Evolutionary conservation across 1,284 basidiomycete genomes (phyloP).

Genomic region (Neotropicomus parvogracilis): DNA sequence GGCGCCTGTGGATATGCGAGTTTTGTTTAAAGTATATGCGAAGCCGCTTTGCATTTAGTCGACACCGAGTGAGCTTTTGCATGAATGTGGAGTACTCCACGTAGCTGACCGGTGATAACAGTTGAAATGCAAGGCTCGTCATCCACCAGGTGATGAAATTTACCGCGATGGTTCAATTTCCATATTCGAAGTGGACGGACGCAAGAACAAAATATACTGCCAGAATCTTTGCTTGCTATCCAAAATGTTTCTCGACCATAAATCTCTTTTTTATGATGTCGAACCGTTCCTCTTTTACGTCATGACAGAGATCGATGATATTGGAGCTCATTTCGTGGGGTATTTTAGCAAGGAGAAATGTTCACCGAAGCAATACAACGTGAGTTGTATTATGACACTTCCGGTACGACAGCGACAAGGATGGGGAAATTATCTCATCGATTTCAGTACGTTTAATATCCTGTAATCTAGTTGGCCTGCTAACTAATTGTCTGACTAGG

Average conservation of each 20-base stretch:
- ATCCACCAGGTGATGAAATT: slow-evolving; percentile 98
- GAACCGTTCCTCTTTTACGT: slow-evolving; percentile 99
- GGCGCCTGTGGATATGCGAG: slow-evolving; percentile 94
- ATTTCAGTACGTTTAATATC: slow-evolving; percentile 76
- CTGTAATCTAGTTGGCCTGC: slow-evolving; percentile 17
- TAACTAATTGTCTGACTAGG: slow-evolving; percentile 47
- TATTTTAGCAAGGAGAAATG: slow-evolving; percentile 99
- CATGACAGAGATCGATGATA: slow-evolving; percentile 88
- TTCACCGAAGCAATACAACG: slow-evolving; percentile 92
- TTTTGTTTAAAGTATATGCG: slow-evolving; percentile 99
- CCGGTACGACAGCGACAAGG: slow-evolving; percentile 93
- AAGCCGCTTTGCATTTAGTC: slow-evolving; percentile 81
- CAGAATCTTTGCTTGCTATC: slow-evolving; percentile 98
- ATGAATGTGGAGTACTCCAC: slow-evolving; percentile 8
- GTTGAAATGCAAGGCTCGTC: slow-evolving; percentile 92
- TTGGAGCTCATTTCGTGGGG: slow-evolving; percentile 92
- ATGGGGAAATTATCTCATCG: slow-evolving; percentile 93
- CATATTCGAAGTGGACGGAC: slow-evolving; percentile 97
- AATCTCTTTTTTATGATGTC: slow-evolving; percentile 99
- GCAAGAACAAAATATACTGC: slow-evolving; percentile 99
- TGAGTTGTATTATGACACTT: slow-evolving; percentile 99
- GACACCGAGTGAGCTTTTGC: slow-evolving; percentile 71
- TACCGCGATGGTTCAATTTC: slow-evolving; percentile 88
- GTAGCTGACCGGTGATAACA: slow-evolving; percentile 34
- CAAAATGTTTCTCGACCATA: slow-evolving; percentile 99